Evolutionary conservation across 2,329 filamentous ascomycete genomes (phyloP).

Genomic region (Sporothrix brasiliensis): DNA sequence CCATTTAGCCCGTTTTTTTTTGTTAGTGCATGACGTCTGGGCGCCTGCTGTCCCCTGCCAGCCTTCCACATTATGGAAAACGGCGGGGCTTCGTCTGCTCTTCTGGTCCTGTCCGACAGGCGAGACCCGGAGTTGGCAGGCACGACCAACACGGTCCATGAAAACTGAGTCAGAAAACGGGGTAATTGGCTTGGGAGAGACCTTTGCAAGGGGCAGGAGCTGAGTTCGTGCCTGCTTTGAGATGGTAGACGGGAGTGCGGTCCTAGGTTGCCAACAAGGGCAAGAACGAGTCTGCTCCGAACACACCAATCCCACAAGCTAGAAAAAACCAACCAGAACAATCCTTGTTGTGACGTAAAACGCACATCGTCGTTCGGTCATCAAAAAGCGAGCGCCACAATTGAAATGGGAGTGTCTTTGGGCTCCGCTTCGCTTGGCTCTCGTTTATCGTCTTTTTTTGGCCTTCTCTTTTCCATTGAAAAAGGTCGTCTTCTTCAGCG

Average conservation of each 20-base stretch:
- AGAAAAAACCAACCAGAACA: conserved; percentile 7
- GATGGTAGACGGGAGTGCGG: conserved; percentile 1
- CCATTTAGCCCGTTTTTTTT: background rate
- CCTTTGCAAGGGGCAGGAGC: background rate
- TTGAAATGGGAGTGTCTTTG: conserved; percentile 3
- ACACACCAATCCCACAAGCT: background rate
- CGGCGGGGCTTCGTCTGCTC: background rate
- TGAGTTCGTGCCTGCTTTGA: conserved; percentile 6
- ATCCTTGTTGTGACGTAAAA: conserved; percentile 21
- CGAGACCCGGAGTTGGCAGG: conserved; percentile 21
- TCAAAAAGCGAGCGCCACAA: background rate
- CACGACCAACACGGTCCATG: background rate
- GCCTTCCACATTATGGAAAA: background rate
- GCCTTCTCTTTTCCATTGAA: background rate
- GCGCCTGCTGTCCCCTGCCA: conserved; percentile 9
- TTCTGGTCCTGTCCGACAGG: background rate
- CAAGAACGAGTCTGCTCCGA: background rate
- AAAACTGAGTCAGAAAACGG: conserved; percentile 11
- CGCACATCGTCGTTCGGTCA: conserved; percentile 4
- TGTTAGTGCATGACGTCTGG: conserved; percentile 9
- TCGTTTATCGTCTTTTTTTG: background rate
- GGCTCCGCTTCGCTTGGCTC: background rate
- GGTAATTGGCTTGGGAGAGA: background rate
- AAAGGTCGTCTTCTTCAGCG: background rate
- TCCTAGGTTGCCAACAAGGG: background rate